Evolutionary conservation across 306 rosid genomes (phyloP), one percentile per base, ranked within the genome.

Genomic region (Crataegus laevigata): DNA sequence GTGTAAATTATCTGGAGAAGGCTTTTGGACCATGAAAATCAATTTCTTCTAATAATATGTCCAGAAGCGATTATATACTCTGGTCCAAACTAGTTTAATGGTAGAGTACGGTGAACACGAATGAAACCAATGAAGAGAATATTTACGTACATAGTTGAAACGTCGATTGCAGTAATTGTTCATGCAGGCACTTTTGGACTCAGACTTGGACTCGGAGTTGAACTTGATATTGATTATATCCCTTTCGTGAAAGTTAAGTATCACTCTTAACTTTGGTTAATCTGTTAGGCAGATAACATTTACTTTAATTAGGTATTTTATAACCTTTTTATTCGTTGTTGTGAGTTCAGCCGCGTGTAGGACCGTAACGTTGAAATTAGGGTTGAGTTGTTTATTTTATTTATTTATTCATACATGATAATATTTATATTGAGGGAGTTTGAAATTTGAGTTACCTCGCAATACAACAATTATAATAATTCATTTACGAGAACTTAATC

Each of bases 201-300:
- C 13, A 2, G 60, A 54, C 25, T 21, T 11, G 11, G 60, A 8
- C 60, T 15, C 13, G 34, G 51, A 32, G 36, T 55, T 34, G 24
- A 9, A 32, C 7, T 64, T 64, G 26, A 7, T 55, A 10, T 6
- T 4, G 0, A 13, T 50, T 34, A 13, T 5, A 63, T 38, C 45
- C 59, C 67, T 74, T 63, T 43, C 80, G 68, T 75, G 57, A 70
- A 69, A 63, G 80, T 64, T 38, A 69, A 69, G 84, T 64, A 14
- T 75, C 40, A 38, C 30, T 34, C 15, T 45, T 55, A 65, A 40
- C 11, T 14, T 54, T 62, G 62, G n/a, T 22, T 52, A 6, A 55
- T 15, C 14, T 15, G 45, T 45, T 61, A 12, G 60, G 75, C 71
- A 50, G 66, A 67, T 74, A 14, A 51, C 4, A 8, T 38, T 38